Percentiles rank a stretch among this genome's conserved stretches.
Conservation (phyloP, 108 stramenopile genomes). For the Schizochytrium sp. region DNA sequence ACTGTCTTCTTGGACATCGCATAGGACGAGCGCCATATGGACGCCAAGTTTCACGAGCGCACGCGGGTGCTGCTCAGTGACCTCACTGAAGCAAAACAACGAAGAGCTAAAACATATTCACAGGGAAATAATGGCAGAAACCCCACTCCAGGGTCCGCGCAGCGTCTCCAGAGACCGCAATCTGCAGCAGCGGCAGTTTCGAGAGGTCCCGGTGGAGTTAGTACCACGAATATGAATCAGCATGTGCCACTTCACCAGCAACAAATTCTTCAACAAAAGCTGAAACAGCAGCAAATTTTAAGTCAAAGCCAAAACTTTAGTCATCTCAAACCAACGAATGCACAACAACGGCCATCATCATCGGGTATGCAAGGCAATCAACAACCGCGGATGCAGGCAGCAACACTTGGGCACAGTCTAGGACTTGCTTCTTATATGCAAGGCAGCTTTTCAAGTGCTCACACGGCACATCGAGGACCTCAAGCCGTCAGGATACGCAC, state of each 20-base stretch:
- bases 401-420: slow-evolving; percentile 24
- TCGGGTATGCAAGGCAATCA: too few species aligned
- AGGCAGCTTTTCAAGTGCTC: background rate
- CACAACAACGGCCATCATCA: too few species aligned
- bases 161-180: background rate
- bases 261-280: too few species aligned
- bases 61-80: slow-evolving; percentile 37
- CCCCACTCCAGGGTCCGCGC: background rate
- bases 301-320: too few species aligned
- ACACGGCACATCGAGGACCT: background rate
- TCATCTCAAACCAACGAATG: too few species aligned
- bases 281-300: too few species aligned
- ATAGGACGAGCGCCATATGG: background rate
- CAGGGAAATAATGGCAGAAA: background rate
- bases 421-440: slow-evolving; percentile 25
- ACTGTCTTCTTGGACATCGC: too few species aligned
- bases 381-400: background rate
- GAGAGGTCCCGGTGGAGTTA: background rate
- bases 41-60: slow-evolving; percentile 53
- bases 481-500: background rate
- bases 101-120: background rate
- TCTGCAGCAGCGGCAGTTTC: background rate
- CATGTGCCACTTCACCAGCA: too few species aligned
- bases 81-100: background rate
- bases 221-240: background rate